Base-by-base conservation (phyloP, 371 early-diverging fungal genomes). In the Blakeslea trispora region DNA sequence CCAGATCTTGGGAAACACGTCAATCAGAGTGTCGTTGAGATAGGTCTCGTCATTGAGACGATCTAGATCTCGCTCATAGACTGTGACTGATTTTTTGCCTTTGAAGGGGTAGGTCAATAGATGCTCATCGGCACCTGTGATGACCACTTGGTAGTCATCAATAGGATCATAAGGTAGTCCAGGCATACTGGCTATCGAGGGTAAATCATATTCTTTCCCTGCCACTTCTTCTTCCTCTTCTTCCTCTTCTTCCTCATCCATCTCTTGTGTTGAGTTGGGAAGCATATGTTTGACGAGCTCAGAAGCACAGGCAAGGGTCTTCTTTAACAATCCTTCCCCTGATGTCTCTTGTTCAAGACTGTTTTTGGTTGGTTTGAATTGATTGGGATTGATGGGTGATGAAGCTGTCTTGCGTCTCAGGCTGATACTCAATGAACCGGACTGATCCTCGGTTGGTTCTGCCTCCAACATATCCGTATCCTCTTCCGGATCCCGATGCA, bases 1-100 rank as follows among this genome's bases (percentile, higher is more conserved):
- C 50, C 61, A 57, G 8, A 65, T 53, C 32, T 56, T 65, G 5
- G 66, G 66, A n/a, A 53, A 65, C 1, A 60, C 14, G 10, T 65
- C 57, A 39, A 65, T 41, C 14, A 65, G 40, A 5, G 61, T 53
- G 24, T 65, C 66, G 41, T 65, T 65, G 31, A 65, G 48, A 17
- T 52, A 61, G 1, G 41, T 43, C 13, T 50, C 54, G 13, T 65
- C 45, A 2, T 56, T 39, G 4, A 65, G 18, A 2, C 66, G 42
- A 5, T 39, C 34, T 0, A 50, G 18, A 40, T 65, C 66, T 18
- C 43, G 34, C 22, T 56, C 42, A 8, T 47, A 55, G 2, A 65
- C 35, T 6, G 45, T 45, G 9, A 55, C 43, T 8, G 57, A 45
- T 23, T 53, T 53, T 22, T 49, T 46, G 2, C 42, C 50, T 3